Evolutionary conservation across 108 stramenopile genomes (phyloP), one percentile per base, ranked within the genome.

Genomic region (Poteriospumella lacustris): DNA sequence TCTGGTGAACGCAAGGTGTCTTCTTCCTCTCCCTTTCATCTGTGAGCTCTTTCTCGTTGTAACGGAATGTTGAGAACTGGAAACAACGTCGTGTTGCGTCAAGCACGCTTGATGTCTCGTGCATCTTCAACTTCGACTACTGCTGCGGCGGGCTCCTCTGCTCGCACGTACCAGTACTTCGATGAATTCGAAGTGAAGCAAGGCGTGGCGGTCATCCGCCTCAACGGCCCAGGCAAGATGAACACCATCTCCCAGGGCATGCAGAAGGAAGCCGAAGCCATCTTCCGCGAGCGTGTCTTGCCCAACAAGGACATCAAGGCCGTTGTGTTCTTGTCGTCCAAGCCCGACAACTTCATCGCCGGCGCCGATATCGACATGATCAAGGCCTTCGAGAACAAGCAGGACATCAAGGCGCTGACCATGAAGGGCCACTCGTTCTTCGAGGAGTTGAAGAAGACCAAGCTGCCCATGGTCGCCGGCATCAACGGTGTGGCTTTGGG

Each of bases 311-410:
- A 79, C 38, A 85, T 99, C 76, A 95, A 94, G 84, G 91, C 92
- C 33, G 93, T 94, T 33, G 95, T 99, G 26, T 95, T 99, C 86
- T 85, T 94, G 1, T 96, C 95, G 2, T 92, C 90, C 56, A 99
- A 99, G 79, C 89, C 91, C 3, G 91, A 90, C 79, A 94, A 92
- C 84, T 99, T 96, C 84, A 97, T 99, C 83, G 98, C 96, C 38
- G 98, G 98, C 29, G 98, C 98, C 1, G 98, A 99, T 81, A 99
- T 99, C 84, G 89, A 89, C 9, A 95, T 97, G 90, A 96, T 97
- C 83, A 81, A 80, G 78, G 91, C 92, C 77, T 87, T 95, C 43
- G 85, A 93, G 82, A 59, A 85, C 39, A 80, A 92, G 29, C 86
- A 92, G 76, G 88, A 96, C 82, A 42, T 85, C 26, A 95, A 96